A percentile compares a stretch with the other conserved stretches of the same genome.
phyloP scores from a whole-genome alignment of 345 rosid genomes.

The Murraya koenigii region DNA sequence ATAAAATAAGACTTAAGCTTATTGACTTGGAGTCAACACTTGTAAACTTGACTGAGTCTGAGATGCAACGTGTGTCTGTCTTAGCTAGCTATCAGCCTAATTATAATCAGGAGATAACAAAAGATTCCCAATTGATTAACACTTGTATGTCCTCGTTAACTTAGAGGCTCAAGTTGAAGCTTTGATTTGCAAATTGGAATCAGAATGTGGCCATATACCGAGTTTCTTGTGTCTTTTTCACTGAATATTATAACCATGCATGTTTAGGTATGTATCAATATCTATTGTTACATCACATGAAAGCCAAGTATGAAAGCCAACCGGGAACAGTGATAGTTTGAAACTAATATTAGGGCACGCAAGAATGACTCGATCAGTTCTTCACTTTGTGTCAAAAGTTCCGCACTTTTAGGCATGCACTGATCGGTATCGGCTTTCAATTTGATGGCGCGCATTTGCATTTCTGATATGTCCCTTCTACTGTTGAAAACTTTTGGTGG shows the following conservation, averaged over 20 bases:
- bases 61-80: slow-evolving; percentile 10
- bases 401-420: neutral
- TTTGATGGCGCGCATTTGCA: neutral
- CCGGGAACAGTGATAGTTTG: neutral
- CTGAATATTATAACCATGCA: neutral
- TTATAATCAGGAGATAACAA: neutral
- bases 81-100: neutral
- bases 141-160: neutral
- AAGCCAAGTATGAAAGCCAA: neutral
- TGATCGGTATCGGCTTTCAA: neutral
- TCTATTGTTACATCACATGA: neutral
- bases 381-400: neutral
- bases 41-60: neutral
- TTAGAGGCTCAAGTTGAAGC: neutral
- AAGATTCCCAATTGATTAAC: neutral
- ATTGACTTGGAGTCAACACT: neutral
- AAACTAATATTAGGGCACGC: neutral
- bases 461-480: neutral
- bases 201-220: neutral
- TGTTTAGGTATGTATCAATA: neutral
- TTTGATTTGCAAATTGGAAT: neutral
- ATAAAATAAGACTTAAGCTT: neutral
- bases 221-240: neutral
- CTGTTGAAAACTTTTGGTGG: neutral
- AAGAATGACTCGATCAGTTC: neutral